Conservation (phyloP, 1,284 basidiomycete species). For the Sporisorium graminicola region DNA sequence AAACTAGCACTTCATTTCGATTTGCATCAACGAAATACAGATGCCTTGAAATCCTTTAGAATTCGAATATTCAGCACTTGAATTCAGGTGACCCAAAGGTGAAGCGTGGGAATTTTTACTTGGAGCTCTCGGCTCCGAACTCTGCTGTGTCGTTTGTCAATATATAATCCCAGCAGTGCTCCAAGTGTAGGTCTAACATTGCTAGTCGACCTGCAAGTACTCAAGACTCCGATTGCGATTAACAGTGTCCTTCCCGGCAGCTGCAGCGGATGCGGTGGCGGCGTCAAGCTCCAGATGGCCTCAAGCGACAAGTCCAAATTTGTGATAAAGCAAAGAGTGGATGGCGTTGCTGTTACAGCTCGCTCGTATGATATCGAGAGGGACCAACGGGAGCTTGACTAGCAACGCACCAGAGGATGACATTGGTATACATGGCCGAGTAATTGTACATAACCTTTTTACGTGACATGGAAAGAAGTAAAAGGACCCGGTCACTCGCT, state of each 20-base stretch:
- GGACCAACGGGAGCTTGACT: neutral
- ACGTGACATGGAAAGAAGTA: too few relatives aligned
- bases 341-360: neutral
- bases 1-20: neutral
- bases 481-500: too few relatives aligned
- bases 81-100: neutral
- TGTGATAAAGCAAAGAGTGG: neutral
- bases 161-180: neutral
- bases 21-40: neutral
- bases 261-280: too few relatives aligned
- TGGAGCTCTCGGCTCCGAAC: slow-evolving; percentile 7
- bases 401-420: neutral
- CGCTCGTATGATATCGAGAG: neutral
- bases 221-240: neutral
- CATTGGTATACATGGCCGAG: neutral
- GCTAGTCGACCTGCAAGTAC: neutral
- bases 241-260: neutral
- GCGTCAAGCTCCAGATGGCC: neutral
- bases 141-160: too few relatives aligned
- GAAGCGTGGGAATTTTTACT: slow-evolving; percentile 30
- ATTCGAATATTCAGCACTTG: neutral
- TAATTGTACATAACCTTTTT: neutral
- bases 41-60: neutral
- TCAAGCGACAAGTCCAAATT: neutral
- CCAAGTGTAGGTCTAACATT: neutral